A percentile compares a stretch with the other conserved stretches of the same genome.
Evolutionary conservation across 2,329 filamentous ascomycete genomes (phyloP).

Genomic region (Zasmidium cellare): DNA sequence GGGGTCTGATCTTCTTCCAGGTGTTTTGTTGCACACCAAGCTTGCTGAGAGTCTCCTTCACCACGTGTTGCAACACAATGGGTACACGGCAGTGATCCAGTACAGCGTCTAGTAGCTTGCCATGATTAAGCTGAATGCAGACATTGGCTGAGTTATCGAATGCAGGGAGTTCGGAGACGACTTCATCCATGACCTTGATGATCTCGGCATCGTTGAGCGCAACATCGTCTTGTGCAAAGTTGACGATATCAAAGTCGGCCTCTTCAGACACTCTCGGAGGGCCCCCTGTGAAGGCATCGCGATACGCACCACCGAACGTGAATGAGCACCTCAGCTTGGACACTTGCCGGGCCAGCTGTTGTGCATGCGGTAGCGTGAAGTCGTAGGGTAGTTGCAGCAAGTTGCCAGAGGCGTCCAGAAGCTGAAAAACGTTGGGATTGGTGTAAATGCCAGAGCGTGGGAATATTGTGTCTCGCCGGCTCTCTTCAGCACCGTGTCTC

Average conservation of each 20-base stretch:
- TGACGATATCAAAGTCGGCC: constrained; percentile 96
- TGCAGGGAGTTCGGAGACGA: constrained; percentile 69
- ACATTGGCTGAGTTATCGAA: constrained; percentile 66
- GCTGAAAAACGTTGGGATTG: constrained; percentile 67
- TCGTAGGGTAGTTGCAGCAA: constrained; percentile 93
- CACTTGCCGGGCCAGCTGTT: constrained; percentile 72
- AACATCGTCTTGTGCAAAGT: constrained; percentile 71
- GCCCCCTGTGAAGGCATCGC: constrained; percentile 74
- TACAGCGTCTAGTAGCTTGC: constrained; percentile 80
- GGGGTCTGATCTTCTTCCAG: constrained; percentile 79
- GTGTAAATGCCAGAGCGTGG: constrained; percentile 79
- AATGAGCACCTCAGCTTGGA: constrained; percentile 73
- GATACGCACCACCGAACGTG: constrained; percentile 83
- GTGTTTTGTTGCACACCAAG: constrained; percentile 78
- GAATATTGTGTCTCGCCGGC: constrained; percentile 71
- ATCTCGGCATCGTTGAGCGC: constrained; percentile 90
- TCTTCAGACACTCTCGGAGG: constrained; percentile 83
- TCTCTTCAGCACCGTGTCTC: constrained; percentile 84
- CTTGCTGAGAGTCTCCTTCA: constrained; percentile 82
- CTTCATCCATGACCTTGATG: constrained; percentile 91
- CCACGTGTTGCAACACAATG: constrained; percentile 63
- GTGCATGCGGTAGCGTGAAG: constrained; percentile 83
- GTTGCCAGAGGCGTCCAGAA: constrained; percentile 82
- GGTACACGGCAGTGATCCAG: constrained; percentile 87
- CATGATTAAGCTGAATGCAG: constrained; percentile 90